These are phyloP conservation scores for Sporormia fimetaria DNA, from an alignment of 495 filamentous ascomycete genomes.

Conservation along the genomic window DNA sequence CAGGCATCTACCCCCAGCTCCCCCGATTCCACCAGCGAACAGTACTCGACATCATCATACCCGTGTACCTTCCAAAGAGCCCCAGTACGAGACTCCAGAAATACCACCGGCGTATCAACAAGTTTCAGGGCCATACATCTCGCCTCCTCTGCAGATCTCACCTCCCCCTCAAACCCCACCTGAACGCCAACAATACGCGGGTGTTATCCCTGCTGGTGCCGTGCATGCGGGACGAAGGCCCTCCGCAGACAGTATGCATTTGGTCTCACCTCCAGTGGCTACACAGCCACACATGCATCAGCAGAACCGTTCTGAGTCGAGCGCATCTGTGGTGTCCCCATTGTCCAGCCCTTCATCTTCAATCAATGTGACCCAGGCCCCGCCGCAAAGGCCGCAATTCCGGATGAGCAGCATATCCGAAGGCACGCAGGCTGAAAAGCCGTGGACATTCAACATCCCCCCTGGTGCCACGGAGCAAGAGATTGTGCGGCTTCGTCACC, in stretches of 20 bases:
- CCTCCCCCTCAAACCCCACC: background rate
- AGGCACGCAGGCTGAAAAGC: slow-evolving; percentile 12
- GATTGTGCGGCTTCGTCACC: slow-evolving; percentile 14
- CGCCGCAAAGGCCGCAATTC: slow-evolving; percentile 5
- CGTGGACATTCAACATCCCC: slow-evolving; percentile 17
- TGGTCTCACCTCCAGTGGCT: slow-evolving; percentile 18
- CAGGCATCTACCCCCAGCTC: background rate
- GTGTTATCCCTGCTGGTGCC: background rate
- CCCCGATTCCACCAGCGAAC: slow-evolving; percentile 5
- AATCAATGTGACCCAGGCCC: background rate
- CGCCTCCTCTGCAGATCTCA: background rate
- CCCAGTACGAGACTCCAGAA: slow-evolving; percentile 22
- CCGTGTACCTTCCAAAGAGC: slow-evolving; percentile 13
- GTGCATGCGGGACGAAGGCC: slow-evolving; percentile 4
- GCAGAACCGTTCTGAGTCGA: slow-evolving; percentile 9
- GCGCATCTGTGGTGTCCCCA: slow-evolving; percentile 14
- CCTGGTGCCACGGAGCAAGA: slow-evolving; percentile 21
- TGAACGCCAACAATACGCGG: background rate
- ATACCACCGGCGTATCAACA: slow-evolving; percentile 22
- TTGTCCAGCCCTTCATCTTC: slow-evolving; percentile 15
- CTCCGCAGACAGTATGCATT: slow-evolving; percentile 17
- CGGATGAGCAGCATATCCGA: slow-evolving; percentile 24
- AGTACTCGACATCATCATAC: background rate
- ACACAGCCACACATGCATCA: slow-evolving; percentile 8
- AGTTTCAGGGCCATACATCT: slow-evolving; percentile 7